These are phyloP conservation scores for Hirschfeldia incana DNA, from an alignment of 345 rosid species.

Conservation along the genomic window DNA sequence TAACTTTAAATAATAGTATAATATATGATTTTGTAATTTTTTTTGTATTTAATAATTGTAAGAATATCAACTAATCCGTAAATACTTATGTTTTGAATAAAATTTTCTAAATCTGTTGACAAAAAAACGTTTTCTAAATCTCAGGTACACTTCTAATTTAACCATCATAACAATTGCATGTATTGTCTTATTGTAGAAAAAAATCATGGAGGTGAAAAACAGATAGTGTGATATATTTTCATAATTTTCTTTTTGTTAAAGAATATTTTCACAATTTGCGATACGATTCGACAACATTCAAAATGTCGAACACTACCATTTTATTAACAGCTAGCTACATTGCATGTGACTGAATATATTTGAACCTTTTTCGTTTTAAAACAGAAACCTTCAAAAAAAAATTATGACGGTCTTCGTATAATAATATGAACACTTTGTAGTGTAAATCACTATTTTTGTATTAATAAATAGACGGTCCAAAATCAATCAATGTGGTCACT, in stretches of 20 bases:
- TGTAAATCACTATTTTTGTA: conserved; percentile 20
- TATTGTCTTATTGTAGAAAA: not conserved
- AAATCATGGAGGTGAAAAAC: not conserved
- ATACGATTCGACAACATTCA: not conserved
- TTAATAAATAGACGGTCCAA: conserved; percentile 36
- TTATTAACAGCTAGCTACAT: not conserved
- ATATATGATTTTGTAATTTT: too few species aligned
- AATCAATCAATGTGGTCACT: conserved; percentile 23
- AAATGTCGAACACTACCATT: not conserved
- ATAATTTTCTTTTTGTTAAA: not conserved
- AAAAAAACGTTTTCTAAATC: not conserved
- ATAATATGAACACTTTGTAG: conserved; percentile 11
- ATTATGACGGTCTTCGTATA: not conserved
- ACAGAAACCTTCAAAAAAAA: not conserved
- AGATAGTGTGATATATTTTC: not conserved
- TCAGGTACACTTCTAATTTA: not conserved
- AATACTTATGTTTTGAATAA: not conserved
- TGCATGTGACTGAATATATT: not conserved
- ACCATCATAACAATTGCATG: not conserved
- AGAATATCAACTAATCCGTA: not conserved
- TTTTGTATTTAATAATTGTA: too few species aligned
- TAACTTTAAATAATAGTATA: not conserved
- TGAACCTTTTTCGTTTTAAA: not conserved
- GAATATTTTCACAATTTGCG: not conserved
- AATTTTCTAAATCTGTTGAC: not conserved